Evolutionary conservation across 169 alveolate species (phyloP).

Genomic region (Eimeria mitis): DNA sequence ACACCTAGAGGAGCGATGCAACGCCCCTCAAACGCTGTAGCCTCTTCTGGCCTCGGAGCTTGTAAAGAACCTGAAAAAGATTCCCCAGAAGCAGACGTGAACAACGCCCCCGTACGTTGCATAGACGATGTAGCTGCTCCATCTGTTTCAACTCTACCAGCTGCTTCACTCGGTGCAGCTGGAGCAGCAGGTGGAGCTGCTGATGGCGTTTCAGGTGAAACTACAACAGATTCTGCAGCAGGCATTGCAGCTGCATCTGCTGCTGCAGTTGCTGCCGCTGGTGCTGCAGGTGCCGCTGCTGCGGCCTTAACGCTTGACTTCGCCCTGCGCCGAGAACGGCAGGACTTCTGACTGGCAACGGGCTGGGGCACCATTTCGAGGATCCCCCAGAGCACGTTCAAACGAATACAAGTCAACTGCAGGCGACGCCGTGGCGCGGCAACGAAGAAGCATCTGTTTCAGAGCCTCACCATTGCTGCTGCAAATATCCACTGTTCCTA

Average conservation of each 20-base stretch:
- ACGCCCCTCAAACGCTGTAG: slow-evolving; percentile 3
- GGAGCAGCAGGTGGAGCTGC: neutral
- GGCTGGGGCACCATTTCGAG: neutral
- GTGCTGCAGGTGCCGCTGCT: slow-evolving; percentile 47
- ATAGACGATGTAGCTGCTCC: neutral
- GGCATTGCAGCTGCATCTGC: slow-evolving; percentile 4
- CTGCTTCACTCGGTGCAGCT: neutral
- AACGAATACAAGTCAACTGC: neutral
- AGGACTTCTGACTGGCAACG: neutral
- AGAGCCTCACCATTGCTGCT: neutral
- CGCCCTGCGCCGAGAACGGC: slow-evolving; percentile 31
- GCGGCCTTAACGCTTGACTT: neutral
- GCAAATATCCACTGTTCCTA: neutral
- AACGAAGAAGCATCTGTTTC: neutral
- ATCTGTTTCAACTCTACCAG: neutral
- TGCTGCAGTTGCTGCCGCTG: neutral
- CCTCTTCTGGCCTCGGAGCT: slow-evolving; percentile 40
- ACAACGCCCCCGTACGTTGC: neutral
- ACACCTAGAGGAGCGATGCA: neutral
- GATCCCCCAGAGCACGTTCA: neutral
- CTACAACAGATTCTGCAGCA: too few species aligned
- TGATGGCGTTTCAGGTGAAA: neutral
- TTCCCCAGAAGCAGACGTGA: neutral
- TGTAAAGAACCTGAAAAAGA: neutral
- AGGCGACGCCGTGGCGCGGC: neutral